A percentile compares a stretch with the other conserved stretches of the same genome.
These are phyloP conservation scores for Trametes cingulata DNA, from an alignment of 768 basidiomycete species.

Conservation along the genomic window DNA sequence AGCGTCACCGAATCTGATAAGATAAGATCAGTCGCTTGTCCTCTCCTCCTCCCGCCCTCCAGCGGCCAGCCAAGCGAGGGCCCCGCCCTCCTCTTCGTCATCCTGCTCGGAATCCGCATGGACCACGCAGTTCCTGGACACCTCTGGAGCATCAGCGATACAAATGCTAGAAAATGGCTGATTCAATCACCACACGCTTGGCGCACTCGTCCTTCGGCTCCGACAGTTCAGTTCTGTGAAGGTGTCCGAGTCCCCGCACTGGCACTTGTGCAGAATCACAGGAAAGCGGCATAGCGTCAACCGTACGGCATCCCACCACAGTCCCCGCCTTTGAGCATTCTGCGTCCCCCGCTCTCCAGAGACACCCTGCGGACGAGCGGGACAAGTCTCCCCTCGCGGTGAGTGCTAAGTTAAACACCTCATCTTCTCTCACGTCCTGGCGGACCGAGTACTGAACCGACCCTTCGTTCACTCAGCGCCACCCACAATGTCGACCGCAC, in stretches of 20 bases:
- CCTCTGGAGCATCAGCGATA: not conserved
- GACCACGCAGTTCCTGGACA: not conserved
- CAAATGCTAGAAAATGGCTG: not conserved
- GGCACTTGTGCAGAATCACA: not conserved
- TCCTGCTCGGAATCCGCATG: constrained; percentile 10
- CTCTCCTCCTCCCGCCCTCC: not conserved
- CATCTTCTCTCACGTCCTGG: constrained; percentile 13
- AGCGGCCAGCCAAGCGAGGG: constrained; percentile 7
- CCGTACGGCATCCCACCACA: not conserved
- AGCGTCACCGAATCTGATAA: constrained; percentile 14
- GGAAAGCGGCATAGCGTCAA: not conserved
- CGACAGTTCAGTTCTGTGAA: constrained; percentile 3
- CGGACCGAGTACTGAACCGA: constrained; percentile 15
- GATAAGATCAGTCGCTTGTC: constrained; percentile 15
- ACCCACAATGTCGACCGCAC: constrained; percentile 5
- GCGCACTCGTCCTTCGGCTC: constrained; percentile 5
- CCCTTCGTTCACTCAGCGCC: constrained; percentile 2
- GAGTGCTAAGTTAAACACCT: constrained; percentile 8
- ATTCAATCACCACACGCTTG: not conserved
- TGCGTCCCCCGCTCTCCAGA: not conserved
- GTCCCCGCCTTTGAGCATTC: not conserved
- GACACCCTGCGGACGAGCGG: not conserved
- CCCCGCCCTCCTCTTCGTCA: not conserved
- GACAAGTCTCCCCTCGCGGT: not conserved
- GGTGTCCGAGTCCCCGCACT: too few species aligned